Base-by-base conservation (phyloP, 192 early-diverging fungal species). In the Coemansia sp. region DNA sequence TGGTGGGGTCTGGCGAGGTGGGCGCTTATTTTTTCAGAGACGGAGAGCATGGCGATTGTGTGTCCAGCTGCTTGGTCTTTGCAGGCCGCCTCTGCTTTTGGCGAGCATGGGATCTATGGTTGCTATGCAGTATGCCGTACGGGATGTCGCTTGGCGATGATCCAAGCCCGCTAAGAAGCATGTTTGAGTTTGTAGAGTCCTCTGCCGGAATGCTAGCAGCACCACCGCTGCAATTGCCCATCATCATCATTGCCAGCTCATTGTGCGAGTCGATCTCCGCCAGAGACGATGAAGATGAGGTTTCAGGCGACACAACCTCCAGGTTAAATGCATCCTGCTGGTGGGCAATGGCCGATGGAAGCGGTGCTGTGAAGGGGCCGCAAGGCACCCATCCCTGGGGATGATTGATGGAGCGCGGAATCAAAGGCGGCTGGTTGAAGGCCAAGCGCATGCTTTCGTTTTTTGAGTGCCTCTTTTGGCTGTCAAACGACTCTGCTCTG, bases 361-460 rank as follows among this genome's bases (percentile, higher is more conserved):
- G 45, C 22, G 75, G 75, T 34, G 37, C 75, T 3, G 75, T 72
- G 47, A 72, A 48, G n/a, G 75, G 62, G 0, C 75, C 75, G 7
- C 57, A 60, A 6, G 65, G 6, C 31, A 55, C 40, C 75, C 75
- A 78, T 13, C 62, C 68, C 55, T 68, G 75, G 27, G 74, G 62
- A n/a, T n/a, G n/a, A 55, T 59, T 69, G 31, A 60, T 55, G 22
- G 62, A 37, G 19, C 62, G 63, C 9, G 58, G 67, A 30, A 62
- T 14, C 34, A 36, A 41, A 5, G 57, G n/a, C 15, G 57, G 13
- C 5, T 60, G 68, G 34, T 45, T 59, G 28, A 77, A 62, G 15
- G 48, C 61, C 61, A 77, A 20, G 30, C 30, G 52, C 60, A 77
- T 30, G 17, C 44, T 30, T 15, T 45, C 53, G 19, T 27, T 20